Evolutionary conservation across 1,284 basidiomycete genomes (phyloP).

Genomic region (Malassezia japonica): DNA sequence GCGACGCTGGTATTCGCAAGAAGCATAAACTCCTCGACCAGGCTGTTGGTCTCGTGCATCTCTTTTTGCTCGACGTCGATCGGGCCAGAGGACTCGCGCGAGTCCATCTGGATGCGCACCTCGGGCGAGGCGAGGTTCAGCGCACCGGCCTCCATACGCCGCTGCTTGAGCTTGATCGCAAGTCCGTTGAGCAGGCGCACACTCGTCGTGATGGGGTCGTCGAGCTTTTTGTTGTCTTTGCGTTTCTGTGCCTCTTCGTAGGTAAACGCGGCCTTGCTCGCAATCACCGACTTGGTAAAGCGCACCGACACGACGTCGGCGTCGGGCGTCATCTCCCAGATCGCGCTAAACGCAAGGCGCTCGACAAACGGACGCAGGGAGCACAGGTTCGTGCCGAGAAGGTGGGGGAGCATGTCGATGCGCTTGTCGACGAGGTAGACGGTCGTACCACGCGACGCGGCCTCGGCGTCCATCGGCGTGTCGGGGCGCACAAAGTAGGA

Average conservation of each 20-base stretch:
- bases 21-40: conserved; percentile 99
- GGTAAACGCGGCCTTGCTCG: conserved; percentile 91
- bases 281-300: conserved; percentile 92
- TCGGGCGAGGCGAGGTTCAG: conserved; percentile 95
- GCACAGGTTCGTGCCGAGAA: conserved; percentile 93
- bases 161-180: conserved; percentile 73
- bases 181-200: conserved; percentile 83
- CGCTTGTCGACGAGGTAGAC: conserved; percentile 98
- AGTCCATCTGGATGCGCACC: conserved; percentile 87
- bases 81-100: conserved; percentile 81
- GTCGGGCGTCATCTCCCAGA: conserved; percentile 64
- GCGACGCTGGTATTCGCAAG: conserved; percentile 94
- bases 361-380: conserved; percentile 88
- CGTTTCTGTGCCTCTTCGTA: conserved; percentile 91
- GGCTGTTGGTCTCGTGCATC: conserved; percentile 80
- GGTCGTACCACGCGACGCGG: conserved; percentile 86
- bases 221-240: conserved; percentile 72
- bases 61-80: conserved; percentile 97
- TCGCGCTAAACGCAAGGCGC: conserved; percentile 83
- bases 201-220: conserved; percentile 74
- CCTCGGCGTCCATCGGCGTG: conserved; percentile 93
- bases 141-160: conserved; percentile 84
- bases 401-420: conserved; percentile 91
- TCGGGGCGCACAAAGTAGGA: conserved; percentile 90
- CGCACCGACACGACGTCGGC: conserved; percentile 82